Evolutionary conservation across 192 early-diverging fungal species (phyloP), one percentile per base, ranked within the genome.

Genomic region (Podila clonocystis): DNA sequence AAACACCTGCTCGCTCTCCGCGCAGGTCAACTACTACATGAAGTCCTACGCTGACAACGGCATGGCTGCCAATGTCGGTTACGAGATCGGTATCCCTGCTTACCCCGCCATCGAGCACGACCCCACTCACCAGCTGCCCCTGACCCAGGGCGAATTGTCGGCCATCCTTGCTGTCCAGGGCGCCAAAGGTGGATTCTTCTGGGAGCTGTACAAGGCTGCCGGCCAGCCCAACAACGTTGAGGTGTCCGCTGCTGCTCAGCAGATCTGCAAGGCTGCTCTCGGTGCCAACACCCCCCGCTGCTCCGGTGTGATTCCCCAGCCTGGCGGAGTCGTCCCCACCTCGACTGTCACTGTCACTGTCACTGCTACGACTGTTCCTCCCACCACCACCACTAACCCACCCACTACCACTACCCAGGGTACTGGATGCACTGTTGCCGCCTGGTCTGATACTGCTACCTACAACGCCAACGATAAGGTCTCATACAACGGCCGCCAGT

Each of bases 401-500:
- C 29, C 30, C 50, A 55, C 65, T 48, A 33, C 75, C 13, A 72
- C 70, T 19, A 52, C 49, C n/a, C 26, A 5, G 4, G 70, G 61
- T 17, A 58, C 74, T 28, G 52, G 57, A 20, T 88, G 87, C 78
- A 63, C 72, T 20, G 75, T 64, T 24, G 38, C 75, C 68, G 75
- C 83, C 57, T 88, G 63, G 65, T 36, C 67, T 31, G 58, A 71
- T 20, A 52, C 82, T 58, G 19, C 57, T 3, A n/a, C 55, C 50
- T 88, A 88, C 76, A 63, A 62, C 34, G 61, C 62, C 30, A 75
- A 73, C 41, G 24, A 67, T 38, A 33, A 76, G 36, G 85, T 88
- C n/a, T 86, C 87, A 2, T 83, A 85, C 64, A 77, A 86, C 63
- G 83, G 85, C 38, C 85, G 72, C 50, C 74, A 77, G 4, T 88